Evolutionary conservation across 1,284 basidiomycete species (phyloP), one percentile per base, ranked within the genome.

Genomic region (Hemileia vastatrix): DNA sequence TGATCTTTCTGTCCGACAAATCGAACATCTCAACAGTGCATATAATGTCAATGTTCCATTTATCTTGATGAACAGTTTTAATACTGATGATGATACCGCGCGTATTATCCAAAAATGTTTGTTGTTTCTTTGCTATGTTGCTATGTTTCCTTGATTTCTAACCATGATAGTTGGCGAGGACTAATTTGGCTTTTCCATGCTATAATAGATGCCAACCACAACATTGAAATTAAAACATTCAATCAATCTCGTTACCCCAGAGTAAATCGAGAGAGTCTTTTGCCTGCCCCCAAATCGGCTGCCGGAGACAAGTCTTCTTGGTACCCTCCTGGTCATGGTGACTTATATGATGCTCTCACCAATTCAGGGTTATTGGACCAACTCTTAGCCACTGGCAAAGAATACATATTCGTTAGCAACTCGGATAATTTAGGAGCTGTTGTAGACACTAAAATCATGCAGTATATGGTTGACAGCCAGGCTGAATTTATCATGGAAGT

Each of bases 31-130:
- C 67, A 84, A 84, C 79, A 78, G 78, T 63, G 75, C 79, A 54
- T 79, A 83, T 79, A 79, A 80, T 70, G 81, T 83, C 72, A 95
- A 83, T 79, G 93, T 97, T 51, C 93, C 94, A 13, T 89, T 98
- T 77, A 94, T 97, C 79, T 85, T 98, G 76, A 98, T 98, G 94
- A 97, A 95, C 76, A 96, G 92, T 67, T 97, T 98, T 86, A 97
- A 98, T 83, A 97, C 95, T 47, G 93, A 76, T 64, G 75, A 76
- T 53, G 75, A 76, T 68, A 76, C 90, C 40, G 71, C 69, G 64
- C 87, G 93, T 66, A 95, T 97, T 81, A 98, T 98, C 80, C 95
- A 97, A 79, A 99, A 99, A 80, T 98, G 60, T 63, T 24, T 15
- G 43, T 54, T 6, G 23, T 18, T 1, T 24, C 23, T 6, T 27